These are phyloP conservation scores for Dillenia suffruticosa DNA, from an alignment of 164 flowering plant genomes.

Conservation along the genomic window DNA sequence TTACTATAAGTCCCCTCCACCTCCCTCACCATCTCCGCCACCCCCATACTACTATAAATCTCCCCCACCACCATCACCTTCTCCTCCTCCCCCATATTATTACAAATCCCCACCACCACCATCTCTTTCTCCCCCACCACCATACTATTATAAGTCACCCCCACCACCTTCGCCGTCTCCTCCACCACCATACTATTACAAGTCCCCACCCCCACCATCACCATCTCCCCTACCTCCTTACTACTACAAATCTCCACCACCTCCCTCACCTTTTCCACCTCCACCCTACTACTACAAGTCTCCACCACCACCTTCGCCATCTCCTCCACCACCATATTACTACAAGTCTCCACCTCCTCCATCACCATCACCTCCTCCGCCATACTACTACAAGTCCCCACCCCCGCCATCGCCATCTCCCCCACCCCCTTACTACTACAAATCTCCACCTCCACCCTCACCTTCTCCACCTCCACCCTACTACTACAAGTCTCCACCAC, in stretches of 20 bases:
- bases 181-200: slow-evolving; percentile 32
- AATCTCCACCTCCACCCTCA: slow-evolving; percentile 2
- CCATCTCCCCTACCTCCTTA: slow-evolving; percentile 25
- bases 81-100: slow-evolving; percentile 13
- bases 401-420: slow-evolving; percentile 4
- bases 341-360: slow-evolving; percentile 24
- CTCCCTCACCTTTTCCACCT: slow-evolving; percentile 26
- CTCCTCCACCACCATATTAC: slow-evolving; percentile 22
- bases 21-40: slow-evolving; percentile 33
- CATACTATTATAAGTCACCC: neutral
- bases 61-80: slow-evolving; percentile 23
- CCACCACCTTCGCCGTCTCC: slow-evolving; percentile 14
- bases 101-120: slow-evolving; percentile 14
- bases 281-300: slow-evolving; percentile 19
- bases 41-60: too few species aligned
- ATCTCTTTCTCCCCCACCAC: neutral
- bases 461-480: slow-evolving; percentile 3
- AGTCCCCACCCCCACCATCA: slow-evolving; percentile 32
- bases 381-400: neutral
- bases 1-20: neutral
- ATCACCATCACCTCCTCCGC: slow-evolving; percentile 3
- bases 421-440: slow-evolving; percentile 4
- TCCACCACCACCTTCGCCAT: slow-evolving; percentile 15
- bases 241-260: slow-evolving; percentile 24
- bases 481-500: too few species aligned